Evolutionary conservation across 306 rosid genomes (phyloP), one percentile per base, ranked within the genome.

Genomic region (Dryas alaskensis): DNA sequence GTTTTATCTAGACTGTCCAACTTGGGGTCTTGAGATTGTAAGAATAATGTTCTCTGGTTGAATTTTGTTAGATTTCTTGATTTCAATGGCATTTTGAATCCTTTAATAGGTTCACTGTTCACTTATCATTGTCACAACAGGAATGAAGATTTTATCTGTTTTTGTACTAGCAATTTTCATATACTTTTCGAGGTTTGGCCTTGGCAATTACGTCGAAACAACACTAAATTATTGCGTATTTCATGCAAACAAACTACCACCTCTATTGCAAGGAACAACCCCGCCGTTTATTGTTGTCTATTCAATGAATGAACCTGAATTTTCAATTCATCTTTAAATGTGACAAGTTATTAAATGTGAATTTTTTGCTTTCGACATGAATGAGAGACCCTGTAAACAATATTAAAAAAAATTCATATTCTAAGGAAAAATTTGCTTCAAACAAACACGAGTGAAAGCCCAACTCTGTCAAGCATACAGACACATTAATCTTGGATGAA

Each of bases 401-500:
- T 1, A 6, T 52, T 8, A n/a, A 37, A 13, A 55, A 22, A 70
- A 1, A 39, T 51, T 54, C 42, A 70, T 13, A 3, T 70, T 19
- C 16, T 31, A 31, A 31, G 37, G 37, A 31, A 31, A 31, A 45
- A 2, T 5, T 45, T 45, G 8, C 1, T 45, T 17, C 27, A n/a
- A 16, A 57, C 43, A 59, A 66, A 67, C 53, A 44, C 44, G 12
- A 25, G 7, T 16, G 58, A 62, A 40, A 22, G 14, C 8, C 67
- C 31, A 68, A 60, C 48, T 39, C 25, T 69, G 63, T 51, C 22
- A 37, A 43, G 52, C 25, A 25, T 12, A 10, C 69, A 46, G 8
- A 10, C 37, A 40, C 74, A 73, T 81, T 81, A 92, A 57, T 77
- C 86, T 7, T 69, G 81, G 74, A 52, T n/a, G 78, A 89, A 94